Base-by-base conservation (phyloP, 2,329 filamentous ascomycete genomes). In the Coniochaeta ligniaria region DNA sequence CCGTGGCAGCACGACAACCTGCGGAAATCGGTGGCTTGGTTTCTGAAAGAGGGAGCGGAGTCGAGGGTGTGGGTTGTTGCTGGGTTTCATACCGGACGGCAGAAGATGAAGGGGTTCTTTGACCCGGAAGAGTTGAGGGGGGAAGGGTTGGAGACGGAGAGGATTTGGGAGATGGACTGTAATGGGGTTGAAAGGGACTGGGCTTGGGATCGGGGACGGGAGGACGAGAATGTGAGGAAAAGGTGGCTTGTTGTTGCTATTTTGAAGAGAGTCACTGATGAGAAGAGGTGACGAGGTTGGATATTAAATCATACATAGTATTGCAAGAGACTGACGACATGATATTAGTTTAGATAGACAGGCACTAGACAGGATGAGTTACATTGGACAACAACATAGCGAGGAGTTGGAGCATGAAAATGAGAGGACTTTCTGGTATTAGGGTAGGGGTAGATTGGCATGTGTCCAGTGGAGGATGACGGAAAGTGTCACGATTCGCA, bases 61-160 rank as follows among this genome's bases (percentile, higher is more conserved):
- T 82, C 84, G 2, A 76, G 83, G 36, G 81, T 85, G 58, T 85
- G 86, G 74, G 82, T 87, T n/a, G 78, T 91, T 7, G 87, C 83
- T 1, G 88, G 87, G 0, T 90, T 92, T 66, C 89, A 92, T 68
- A 90, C 89, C 0, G 89, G 89, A 0, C 77, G 89, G 38, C 77
- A 77, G 22, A 87, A 86, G 70, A 79, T 91, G 75, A 78, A 78
- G n/a, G 78, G 74, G 0, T 92, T 92, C 73, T 91, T 89, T 68
- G 81, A 79, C 14, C 68, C 65, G 5, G 70, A 65, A 7, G 76
- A 74, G 14, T 75, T 89, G 54, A 71, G 66, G 0, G 72, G 74
- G 58, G 76, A 74, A 20, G 82, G 81, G 2, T 74, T 91, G 52
- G 83, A 83, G 67, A 72, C 89, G 3, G 87, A 90, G 69, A 73